phyloP scores from a whole-genome alignment of 2,329 filamentous ascomycete species.

The Aspergillus sclerotialis region DNA sequence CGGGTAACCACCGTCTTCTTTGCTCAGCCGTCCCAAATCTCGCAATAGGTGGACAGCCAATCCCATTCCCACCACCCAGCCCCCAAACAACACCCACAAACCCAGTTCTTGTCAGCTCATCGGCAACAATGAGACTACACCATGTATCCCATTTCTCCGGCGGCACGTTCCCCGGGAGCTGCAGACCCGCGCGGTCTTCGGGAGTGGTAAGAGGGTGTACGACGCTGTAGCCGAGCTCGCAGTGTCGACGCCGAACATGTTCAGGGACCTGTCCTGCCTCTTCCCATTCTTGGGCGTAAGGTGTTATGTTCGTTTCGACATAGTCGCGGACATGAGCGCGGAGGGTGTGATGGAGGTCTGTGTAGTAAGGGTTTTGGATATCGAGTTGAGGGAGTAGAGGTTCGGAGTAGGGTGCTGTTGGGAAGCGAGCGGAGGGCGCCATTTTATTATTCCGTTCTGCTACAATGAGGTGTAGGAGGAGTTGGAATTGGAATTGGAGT shows the following conservation, averaged over 20 bases:
- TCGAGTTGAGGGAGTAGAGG: conserved; percentile 42
- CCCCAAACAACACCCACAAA: conserved; percentile 53
- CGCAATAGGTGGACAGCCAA: conserved; percentile 59
- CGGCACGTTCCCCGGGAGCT: conserved; percentile 40
- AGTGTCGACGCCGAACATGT: conserved; percentile 31
- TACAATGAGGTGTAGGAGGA: conserved; percentile 1
- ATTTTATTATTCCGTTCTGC: conserved; percentile 4
- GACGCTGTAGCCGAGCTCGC: conserved; percentile 33
- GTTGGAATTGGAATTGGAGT: no score
- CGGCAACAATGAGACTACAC: conserved; percentile 49
- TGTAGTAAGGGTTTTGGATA: conserved; percentile 51
- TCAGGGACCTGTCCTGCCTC: conserved; percentile 46
- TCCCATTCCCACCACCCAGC: conserved; percentile 53
- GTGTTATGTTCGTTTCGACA: conserved; percentile 52
- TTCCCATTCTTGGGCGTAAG: conserved; percentile 59
- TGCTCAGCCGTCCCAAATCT: conserved; percentile 55
- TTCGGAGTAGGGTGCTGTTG: conserved; percentile 33
- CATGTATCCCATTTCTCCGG: conserved; percentile 49
- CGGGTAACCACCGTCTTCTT: conserved; percentile 52
- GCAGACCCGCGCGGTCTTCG: conserved; percentile 33
- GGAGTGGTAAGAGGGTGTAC: conserved; percentile 30
- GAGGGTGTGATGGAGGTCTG: conserved; percentile 52
- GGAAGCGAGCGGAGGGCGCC: conserved; percentile 13
- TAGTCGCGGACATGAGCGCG: conserved; percentile 53
- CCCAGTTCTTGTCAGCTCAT: conserved; percentile 50